Percentiles rank a stretch among this genome's conserved stretches.
Conservation (phyloP, 73 alveolate genomes). For the Paramecium pentaurelia region DNA sequence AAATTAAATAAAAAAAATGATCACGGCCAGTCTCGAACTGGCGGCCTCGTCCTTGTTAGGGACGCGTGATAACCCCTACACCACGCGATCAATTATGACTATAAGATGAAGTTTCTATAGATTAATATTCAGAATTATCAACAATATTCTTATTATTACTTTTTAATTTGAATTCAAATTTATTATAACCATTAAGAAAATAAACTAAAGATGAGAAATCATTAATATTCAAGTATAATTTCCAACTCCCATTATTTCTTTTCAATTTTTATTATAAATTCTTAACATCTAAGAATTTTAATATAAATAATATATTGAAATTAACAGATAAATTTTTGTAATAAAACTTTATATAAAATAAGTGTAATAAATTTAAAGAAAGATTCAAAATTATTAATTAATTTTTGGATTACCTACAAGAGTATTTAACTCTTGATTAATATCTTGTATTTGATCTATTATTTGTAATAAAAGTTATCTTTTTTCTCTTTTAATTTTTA, state of each 20-base stretch:
- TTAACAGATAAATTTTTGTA: too few relatives aligned
- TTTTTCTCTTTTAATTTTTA: background rate
- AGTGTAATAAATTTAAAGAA: background rate
- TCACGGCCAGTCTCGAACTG: conserved; percentile 61
- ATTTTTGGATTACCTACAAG: background rate
- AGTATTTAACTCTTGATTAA: background rate
- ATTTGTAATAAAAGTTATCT: background rate
- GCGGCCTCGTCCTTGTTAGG: conserved; percentile 61
- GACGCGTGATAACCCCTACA: conserved; percentile 61
- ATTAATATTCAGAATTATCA: background rate
- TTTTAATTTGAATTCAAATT: too few relatives aligned
- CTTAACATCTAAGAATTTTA: too few relatives aligned
- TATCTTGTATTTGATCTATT: background rate
- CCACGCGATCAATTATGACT: conserved; percentile 50
- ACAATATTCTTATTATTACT: background rate
- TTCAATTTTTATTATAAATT: too few relatives aligned
- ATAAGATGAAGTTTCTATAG: background rate
- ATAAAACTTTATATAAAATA: too few relatives aligned
- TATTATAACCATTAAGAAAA: too few relatives aligned
- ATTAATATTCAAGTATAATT: too few relatives aligned
- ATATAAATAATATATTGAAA: too few relatives aligned
- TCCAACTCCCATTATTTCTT: too few relatives aligned
- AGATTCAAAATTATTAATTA: background rate
- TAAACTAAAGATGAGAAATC: background rate
- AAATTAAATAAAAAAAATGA: conserved; percentile 11